Percentiles rank a stretch among this genome's conserved stretches.
These are phyloP conservation scores for Hebeloma cylindrosporum DNA, from an alignment of 768 basidiomycete species.

Conservation along the genomic window DNA sequence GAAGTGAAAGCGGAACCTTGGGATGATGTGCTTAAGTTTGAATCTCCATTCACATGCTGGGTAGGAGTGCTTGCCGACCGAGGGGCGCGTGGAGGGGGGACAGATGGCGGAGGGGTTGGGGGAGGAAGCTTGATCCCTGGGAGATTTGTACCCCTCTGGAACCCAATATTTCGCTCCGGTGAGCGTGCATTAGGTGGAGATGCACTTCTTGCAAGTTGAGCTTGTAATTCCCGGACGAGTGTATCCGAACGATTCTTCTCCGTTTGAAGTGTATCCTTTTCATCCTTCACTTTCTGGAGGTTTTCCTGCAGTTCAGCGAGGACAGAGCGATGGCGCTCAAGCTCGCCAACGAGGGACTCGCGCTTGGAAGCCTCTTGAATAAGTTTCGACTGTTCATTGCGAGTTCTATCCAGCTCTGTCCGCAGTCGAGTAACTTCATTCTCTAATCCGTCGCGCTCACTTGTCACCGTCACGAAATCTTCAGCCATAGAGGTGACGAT, in stretches of 20 bases:
- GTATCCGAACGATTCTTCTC: slow-evolving; percentile 71
- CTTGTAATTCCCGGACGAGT: slow-evolving; percentile 77
- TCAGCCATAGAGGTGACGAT: slow-evolving; percentile 49
- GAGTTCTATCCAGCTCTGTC: slow-evolving; percentile 58
- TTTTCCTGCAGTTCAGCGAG: slow-evolving; percentile 78
- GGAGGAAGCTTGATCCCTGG: slow-evolving; percentile 80
- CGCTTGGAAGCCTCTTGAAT: slow-evolving; percentile 73
- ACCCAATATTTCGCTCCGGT: slow-evolving; percentile 53
- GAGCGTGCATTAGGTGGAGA: slow-evolving; percentile 56
- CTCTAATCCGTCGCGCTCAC: slow-evolving; percentile 44
- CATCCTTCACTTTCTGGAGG: slow-evolving; percentile 77
- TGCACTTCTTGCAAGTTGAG: slow-evolving; percentile 62
- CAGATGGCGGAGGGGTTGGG: slow-evolving; percentile 82
- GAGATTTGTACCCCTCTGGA: slow-evolving; percentile 56
- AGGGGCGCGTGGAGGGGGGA: slow-evolving; percentile 83
- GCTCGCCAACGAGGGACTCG: slow-evolving; percentile 69
- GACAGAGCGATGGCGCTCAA: slow-evolving; percentile 75
- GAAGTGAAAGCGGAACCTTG: slow-evolving; percentile 56
- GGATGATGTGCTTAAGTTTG: slow-evolving; percentile 58
- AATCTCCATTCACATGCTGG: slow-evolving; percentile 45
- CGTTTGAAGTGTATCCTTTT: slow-evolving; percentile 72
- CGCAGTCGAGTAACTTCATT: slow-evolving; percentile 51
- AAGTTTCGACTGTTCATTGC: slow-evolving; percentile 59
- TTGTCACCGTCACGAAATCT: slow-evolving; percentile 46
- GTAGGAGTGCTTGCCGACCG: slow-evolving; percentile 37